Conservation (phyloP, 2,329 filamentous ascomycete species). For the Colletotrichum orchidophilum region DNA sequence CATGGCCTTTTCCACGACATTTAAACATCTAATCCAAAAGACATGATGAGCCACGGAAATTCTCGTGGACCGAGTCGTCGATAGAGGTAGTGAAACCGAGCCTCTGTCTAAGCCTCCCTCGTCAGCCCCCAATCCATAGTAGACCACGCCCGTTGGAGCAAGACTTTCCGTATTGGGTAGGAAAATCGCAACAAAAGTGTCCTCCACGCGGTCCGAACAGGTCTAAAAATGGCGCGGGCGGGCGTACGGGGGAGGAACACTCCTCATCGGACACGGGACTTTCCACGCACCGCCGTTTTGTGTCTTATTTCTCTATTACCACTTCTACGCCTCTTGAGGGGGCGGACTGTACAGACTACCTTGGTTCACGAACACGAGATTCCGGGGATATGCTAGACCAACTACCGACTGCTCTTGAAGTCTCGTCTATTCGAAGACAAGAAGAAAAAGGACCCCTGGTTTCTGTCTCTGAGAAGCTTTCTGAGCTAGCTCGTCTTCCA, state of each 20-base stretch:
- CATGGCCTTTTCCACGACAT: neutral
- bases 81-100: no score
- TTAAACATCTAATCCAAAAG: neutral
- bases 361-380: neutral
- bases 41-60: neutral
- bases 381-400: neutral
- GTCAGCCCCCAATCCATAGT: neutral
- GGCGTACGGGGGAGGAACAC: neutral
- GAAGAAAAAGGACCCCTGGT: neutral
- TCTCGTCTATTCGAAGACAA: no score
- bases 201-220: neutral
- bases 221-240: neutral
- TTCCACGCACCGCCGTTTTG: neutral
- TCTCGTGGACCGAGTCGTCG: neutral
- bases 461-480: no score
- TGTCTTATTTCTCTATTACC: neutral
- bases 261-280: neutral
- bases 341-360: neutral
- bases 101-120: neutral
- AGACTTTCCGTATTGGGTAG: conserved; percentile 10
- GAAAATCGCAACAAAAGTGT: neutral
- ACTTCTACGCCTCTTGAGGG: neutral
- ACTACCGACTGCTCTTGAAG: neutral
- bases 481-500: no score
- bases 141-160: neutral